A percentile compares a stretch with the other conserved stretches of the same genome.
Conservation (phyloP, 1,139 yeast genomes). For the Geotrichum macrosporum region DNA sequence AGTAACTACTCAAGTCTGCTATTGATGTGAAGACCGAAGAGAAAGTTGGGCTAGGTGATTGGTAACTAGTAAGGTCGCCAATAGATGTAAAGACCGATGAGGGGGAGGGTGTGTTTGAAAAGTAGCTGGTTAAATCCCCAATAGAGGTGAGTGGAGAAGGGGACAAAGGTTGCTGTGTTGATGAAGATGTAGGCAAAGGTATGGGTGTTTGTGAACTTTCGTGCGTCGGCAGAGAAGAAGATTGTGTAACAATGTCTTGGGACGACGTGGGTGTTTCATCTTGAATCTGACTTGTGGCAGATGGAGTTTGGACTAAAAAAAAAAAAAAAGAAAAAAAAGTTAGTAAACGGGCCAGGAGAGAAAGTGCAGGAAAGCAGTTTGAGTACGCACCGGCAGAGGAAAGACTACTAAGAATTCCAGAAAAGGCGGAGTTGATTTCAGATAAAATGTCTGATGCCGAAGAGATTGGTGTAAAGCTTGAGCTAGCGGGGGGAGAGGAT, state of each 20-base stretch:
- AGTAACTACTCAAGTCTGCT: too few relatives aligned
- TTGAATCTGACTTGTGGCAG: slow-evolving; percentile 15
- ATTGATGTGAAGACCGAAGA: too few relatives aligned
- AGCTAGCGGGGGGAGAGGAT: not conserved
- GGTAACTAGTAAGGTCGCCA: too few relatives aligned
- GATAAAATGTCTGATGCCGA: slow-evolving; percentile 27
- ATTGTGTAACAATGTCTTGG: slow-evolving; percentile 5
- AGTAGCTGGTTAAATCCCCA: too few relatives aligned
- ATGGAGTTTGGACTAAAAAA: slow-evolving; percentile 10
- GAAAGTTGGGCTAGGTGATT: too few relatives aligned
- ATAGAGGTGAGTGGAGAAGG: too few relatives aligned
- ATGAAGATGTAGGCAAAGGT: slow-evolving; percentile 6
- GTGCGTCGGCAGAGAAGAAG: slow-evolving; percentile 3
- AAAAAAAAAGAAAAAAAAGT: slow-evolving; percentile 10
- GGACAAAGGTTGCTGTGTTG: too few relatives aligned
- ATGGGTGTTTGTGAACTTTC: not conserved
- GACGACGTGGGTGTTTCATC: slow-evolving; percentile 14
- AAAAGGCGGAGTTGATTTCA: slow-evolving; percentile 29
- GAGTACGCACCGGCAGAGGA: slow-evolving; percentile 3
- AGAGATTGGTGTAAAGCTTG: slow-evolving; percentile 23
- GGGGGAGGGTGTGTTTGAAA: too few relatives aligned
- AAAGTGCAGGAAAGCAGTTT: not conserved
- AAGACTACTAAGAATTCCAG: slow-evolving; percentile 22
- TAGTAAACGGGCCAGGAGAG: slow-evolving; percentile 3
- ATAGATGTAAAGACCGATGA: too few relatives aligned